Evolutionary conservation across 164 flowering plant species (phyloP).

Genomic region (Annona squamosa): DNA sequence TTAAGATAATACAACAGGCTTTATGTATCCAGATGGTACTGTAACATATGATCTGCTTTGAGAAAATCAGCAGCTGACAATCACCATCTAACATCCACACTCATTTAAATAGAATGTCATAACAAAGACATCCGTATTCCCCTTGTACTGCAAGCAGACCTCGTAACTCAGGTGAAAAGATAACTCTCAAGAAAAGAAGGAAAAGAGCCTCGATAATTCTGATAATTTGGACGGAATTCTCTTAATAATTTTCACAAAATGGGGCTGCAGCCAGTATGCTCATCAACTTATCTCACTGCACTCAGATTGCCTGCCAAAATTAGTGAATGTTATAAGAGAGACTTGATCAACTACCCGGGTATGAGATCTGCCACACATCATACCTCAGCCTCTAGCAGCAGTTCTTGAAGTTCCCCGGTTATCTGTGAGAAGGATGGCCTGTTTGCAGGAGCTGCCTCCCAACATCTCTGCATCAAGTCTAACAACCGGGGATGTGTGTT

Average conservation of each 20-base stretch:
- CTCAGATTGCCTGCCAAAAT: background rate
- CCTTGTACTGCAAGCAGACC: too few relatives aligned
- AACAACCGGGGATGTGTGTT: conserved; percentile 56
- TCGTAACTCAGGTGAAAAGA: background rate
- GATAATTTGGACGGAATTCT: background rate
- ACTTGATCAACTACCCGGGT: background rate
- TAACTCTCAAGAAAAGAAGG: too few relatives aligned
- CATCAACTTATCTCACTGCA: background rate
- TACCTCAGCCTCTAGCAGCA: conserved; percentile 49
- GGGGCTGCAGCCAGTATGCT: background rate
- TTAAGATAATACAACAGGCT: too few relatives aligned
- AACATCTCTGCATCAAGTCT: conserved; percentile 80
- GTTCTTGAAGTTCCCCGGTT: conserved; percentile 45
- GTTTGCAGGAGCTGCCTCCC: conserved; percentile 58
- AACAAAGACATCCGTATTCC: too few relatives aligned
- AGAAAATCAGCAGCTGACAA: too few relatives aligned
- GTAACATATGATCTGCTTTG: too few relatives aligned
- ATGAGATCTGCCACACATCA: conserved; percentile 1
- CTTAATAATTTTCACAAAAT: background rate
- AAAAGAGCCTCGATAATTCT: background rate
- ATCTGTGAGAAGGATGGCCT: conserved; percentile 74
- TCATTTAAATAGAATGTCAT: too few relatives aligned
- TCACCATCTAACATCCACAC: too few relatives aligned
- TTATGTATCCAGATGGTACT: too few relatives aligned
- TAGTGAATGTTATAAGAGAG: background rate